These are phyloP conservation scores for Filobasidium floriforme DNA, from an alignment of 768 basidiomycete species.

Conservation along the genomic window DNA sequence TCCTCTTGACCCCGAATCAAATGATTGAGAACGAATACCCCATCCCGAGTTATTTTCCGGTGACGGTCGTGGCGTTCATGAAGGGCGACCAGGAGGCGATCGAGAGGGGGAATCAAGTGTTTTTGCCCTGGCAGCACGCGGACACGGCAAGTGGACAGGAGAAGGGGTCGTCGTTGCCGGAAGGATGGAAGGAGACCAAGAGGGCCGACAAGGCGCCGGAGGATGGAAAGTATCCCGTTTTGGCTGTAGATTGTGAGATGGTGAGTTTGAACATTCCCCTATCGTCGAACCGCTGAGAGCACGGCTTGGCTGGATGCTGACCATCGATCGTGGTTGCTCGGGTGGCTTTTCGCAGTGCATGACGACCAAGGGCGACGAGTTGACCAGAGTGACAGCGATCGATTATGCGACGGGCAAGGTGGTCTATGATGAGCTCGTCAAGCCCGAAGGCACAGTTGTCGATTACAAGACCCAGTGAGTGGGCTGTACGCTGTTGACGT, in stretches of 20 bases:
- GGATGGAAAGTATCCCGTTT: conserved; percentile 48
- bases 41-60: conserved; percentile 73
- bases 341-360: conserved; percentile 56
- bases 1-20: conserved; percentile 67
- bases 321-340: background rate
- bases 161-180: conserved; percentile 28
- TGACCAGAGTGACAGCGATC: conserved; percentile 76
- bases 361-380: conserved; percentile 81
- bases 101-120: background rate
- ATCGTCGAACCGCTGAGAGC: no score
- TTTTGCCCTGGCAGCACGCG: conserved; percentile 6
- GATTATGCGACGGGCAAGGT: conserved; percentile 65
- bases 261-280: conserved; percentile 47
- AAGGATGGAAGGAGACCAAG: conserved; percentile 79
- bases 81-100: background rate
- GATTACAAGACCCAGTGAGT: conserved; percentile 86
- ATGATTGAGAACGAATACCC: conserved; percentile 95
- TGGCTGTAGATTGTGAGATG: conserved; percentile 96
- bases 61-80: conserved; percentile 37
- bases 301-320: no score
- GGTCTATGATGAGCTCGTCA: conserved; percentile 82
- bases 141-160: conserved; percentile 4
- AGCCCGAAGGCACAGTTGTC: conserved; percentile 69
- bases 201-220: conserved; percentile 39
- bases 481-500: background rate